These are phyloP conservation scores for Candida vartiovaarae DNA, from an alignment of 805 yeast species.

Conservation along the genomic window DNA sequence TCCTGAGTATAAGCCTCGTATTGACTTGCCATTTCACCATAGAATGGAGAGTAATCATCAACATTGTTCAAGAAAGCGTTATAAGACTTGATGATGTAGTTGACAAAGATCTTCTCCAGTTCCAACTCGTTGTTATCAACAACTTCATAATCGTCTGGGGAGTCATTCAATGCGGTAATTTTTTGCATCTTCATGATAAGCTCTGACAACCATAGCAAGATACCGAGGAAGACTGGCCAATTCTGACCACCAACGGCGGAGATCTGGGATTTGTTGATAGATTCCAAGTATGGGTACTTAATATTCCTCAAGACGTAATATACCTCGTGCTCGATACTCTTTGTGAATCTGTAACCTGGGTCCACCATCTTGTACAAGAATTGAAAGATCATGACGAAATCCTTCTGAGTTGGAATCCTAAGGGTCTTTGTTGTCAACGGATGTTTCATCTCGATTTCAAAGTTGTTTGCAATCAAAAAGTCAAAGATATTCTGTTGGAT, in stretches of 20 bases:
- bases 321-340: constrained; percentile 69
- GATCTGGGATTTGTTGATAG: constrained; percentile 76
- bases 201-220: constrained; percentile 76
- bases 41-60: constrained; percentile 52
- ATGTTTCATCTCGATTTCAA: constrained; percentile 70
- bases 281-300: constrained; percentile 74
- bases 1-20: constrained; percentile 45
- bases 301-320: constrained; percentile 56
- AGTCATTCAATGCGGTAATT: constrained; percentile 23
- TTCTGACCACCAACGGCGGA: constrained; percentile 87
- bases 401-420: constrained; percentile 79
- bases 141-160: constrained; percentile 21
- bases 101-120: constrained; percentile 41
- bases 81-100: constrained; percentile 62
- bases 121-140: constrained; percentile 26
- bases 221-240: constrained; percentile 80
- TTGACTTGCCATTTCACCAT: constrained; percentile 47
- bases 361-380: constrained; percentile 74
- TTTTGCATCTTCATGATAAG: constrained; percentile 39
- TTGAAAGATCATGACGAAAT: constrained; percentile 69
- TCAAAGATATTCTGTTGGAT: constrained; percentile 64
- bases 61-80: constrained; percentile 55
- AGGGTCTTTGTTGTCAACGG: constrained; percentile 59
- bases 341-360: constrained; percentile 66
- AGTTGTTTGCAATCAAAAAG: constrained; percentile 54